phyloP scores from a whole-genome alignment of 441 rosid genomes.

The Sinapis alba region DNA sequence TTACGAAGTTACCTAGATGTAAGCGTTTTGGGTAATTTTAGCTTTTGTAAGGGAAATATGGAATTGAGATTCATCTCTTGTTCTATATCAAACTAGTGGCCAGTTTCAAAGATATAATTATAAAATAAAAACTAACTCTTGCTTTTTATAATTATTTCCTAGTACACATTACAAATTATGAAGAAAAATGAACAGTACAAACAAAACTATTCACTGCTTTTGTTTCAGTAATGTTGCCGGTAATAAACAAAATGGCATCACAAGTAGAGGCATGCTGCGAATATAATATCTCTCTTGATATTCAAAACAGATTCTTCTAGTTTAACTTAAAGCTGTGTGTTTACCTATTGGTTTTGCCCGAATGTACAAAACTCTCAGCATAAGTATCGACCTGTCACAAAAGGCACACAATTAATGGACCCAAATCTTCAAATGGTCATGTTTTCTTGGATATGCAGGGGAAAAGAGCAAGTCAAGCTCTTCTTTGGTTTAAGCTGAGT shows the following conservation, averaged over 20 bases:
- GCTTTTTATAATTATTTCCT: neutral
- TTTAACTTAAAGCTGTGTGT: no score
- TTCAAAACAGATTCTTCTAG: no score
- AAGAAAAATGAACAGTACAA: neutral
- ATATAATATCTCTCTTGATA: neutral
- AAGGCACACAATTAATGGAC: neutral
- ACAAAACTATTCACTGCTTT: neutral
- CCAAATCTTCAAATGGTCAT: neutral
- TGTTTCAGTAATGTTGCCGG: neutral
- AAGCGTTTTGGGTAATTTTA: neutral
- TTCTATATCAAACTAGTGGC: neutral
- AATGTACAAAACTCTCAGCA: neutral
- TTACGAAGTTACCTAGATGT: no score
- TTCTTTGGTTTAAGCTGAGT: neutral
- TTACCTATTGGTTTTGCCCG: neutral
- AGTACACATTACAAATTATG: neutral
- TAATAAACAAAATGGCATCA: neutral
- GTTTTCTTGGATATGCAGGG: neutral
- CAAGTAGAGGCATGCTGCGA: neutral
- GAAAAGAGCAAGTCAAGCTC: neutral
- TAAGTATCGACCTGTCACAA: neutral
- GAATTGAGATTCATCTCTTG: neutral
- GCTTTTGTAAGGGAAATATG: neutral
- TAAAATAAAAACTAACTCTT: neutral
- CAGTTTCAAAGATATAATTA: neutral